These are phyloP conservation scores for Pythium rishiriense DNA, from an alignment of 352 stramenopile genomes.

Conservation along the genomic window DNA sequence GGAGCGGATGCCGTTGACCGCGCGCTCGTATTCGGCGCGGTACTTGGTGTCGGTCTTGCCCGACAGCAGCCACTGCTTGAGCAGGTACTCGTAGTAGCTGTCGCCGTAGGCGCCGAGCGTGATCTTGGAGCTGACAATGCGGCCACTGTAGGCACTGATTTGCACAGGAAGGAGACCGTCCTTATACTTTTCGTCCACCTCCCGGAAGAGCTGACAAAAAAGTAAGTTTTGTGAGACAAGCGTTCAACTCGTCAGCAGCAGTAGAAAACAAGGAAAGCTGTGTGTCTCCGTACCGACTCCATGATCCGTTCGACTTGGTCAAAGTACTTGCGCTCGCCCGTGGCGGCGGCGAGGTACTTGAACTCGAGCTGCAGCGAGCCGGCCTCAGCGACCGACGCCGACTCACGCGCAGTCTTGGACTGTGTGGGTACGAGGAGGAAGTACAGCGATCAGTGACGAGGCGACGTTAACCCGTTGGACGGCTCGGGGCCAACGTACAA, in stretches of 20 bases:
- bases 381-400: constrained; percentile 63
- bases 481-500: constrained; percentile 30
- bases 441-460: not conserved
- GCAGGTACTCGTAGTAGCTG: constrained; percentile 86
- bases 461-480: not conserved
- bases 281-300: constrained; percentile 21
- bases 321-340: constrained; percentile 55
- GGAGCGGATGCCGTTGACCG: constrained; percentile 60
- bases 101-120: constrained; percentile 74
- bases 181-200: constrained; percentile 55
- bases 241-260: not conserved
- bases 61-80: constrained; percentile 83
- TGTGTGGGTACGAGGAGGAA: constrained; percentile 4
- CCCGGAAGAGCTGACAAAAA: constrained; percentile 40
- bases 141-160: constrained; percentile 43
- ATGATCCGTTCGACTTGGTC: constrained; percentile 74
- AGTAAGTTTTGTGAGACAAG: no score
- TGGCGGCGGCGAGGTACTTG: constrained; percentile 71
- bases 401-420: constrained; percentile 36
- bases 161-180: constrained; percentile 57
- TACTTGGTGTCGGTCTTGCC: constrained; percentile 77
- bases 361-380: constrained; percentile 82
- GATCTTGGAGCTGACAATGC: constrained; percentile 51
- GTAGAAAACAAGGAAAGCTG: no score
- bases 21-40: constrained; percentile 60